Evolutionary conservation across 139 green algal species (phyloP).

Genomic region (Chlamydomonas sp.): DNA sequence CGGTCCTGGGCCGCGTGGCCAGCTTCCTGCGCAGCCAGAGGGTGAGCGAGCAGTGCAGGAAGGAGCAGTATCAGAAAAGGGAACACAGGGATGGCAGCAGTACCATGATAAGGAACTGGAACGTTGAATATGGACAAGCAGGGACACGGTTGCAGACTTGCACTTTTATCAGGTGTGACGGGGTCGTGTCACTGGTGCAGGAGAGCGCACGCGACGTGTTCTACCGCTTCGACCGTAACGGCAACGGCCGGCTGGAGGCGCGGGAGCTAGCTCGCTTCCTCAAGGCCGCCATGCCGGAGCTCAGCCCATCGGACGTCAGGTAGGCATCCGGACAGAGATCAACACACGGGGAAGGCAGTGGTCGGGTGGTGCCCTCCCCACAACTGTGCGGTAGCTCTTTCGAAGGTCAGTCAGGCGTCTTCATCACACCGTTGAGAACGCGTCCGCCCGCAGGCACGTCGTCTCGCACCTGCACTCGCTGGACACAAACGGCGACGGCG

Average conservation of each 20-base stretch:
- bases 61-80: too few species aligned
- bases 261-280: constrained; percentile 44
- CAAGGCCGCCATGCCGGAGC: constrained; percentile 25
- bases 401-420: background rate
- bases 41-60: background rate
- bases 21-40: constrained; percentile 1
- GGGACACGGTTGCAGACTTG: background rate
- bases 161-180: background rate
- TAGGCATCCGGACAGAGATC: background rate
- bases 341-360: background rate
- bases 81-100: too few species aligned
- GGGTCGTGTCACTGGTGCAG: constrained; percentile 7
- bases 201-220: constrained; percentile 22
- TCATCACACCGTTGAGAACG: background rate
- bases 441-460: constrained; percentile 1
- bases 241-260: constrained; percentile 41
- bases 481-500: constrained; percentile 49
- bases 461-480: constrained; percentile 42
- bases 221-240: constrained; percentile 25
- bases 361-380: background rate
- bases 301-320: constrained; percentile 32
- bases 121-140: too few species aligned
- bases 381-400: too few species aligned
- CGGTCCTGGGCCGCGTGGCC: constrained; percentile 10
- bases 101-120: too few species aligned